A percentile compares a stretch with the other conserved stretches of the same genome.
Conservation (phyloP, 768 basidiomycete genomes). For the Pleurotus ostreatus region DNA sequence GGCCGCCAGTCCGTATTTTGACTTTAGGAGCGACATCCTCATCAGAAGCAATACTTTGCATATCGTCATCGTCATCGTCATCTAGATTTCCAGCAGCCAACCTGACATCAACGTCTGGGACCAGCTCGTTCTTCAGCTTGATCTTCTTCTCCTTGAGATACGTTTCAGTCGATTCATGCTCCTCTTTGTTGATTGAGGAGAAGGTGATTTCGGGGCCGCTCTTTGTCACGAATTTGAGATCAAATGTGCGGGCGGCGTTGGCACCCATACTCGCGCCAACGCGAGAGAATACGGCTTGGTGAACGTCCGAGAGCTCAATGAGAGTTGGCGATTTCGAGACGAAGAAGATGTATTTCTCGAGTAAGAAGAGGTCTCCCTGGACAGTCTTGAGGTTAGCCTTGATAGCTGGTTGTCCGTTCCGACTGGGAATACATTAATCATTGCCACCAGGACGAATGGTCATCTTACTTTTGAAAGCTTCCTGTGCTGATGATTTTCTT, state of each 20-base stretch:
- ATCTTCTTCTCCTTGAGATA: conserved; percentile 91
- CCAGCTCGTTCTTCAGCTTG: conserved; percentile 92
- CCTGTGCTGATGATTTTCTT: conserved; percentile 91
- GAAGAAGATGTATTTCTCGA: conserved; percentile 97
- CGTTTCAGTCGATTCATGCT: conserved; percentile 79
- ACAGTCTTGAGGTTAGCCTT: conserved; percentile 97
- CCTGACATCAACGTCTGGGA: conserved; percentile 79
- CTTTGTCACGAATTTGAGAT: conserved; percentile 86
- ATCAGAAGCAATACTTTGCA: conserved; percentile 76
- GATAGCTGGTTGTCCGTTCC: conserved; percentile 88
- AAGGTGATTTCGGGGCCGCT: conserved; percentile 84
- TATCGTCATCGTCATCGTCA: conserved; percentile 77
- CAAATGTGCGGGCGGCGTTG: conserved; percentile 88
- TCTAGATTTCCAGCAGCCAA: conserved; percentile 60
- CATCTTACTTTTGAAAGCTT: conserved; percentile 72
- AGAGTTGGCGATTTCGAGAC: conserved; percentile 94
- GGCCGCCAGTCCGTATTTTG: conserved; percentile 47
- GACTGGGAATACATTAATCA: conserved; percentile 40
- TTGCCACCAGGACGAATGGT: neutral
- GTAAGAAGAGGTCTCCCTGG: conserved; percentile 95
- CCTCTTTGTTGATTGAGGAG: conserved; percentile 93
- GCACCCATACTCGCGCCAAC: conserved; percentile 83
- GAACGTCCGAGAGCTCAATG: conserved; percentile 86
- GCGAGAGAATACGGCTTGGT: conserved; percentile 89
- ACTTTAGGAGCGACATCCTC: conserved; percentile 59